Evolutionary conservation across 805 yeast species (phyloP), one percentile per base, ranked within the genome.

Genomic region (Ogataea angusta): DNA sequence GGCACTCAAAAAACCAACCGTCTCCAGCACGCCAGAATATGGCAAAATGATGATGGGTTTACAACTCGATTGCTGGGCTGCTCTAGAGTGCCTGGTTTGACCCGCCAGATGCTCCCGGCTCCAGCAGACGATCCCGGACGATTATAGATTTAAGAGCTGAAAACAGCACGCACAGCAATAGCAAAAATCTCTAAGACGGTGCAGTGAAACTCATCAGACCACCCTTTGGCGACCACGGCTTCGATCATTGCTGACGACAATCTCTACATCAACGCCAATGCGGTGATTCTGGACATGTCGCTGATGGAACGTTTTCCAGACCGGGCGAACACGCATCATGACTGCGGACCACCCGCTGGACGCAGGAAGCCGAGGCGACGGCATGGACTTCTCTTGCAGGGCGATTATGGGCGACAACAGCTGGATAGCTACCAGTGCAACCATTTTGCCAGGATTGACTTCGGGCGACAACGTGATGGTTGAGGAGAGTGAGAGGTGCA

Each of bases 161-260:
- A 61, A 48, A 52, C 56, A 10, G 74, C 73, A 6, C 66, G 80
- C 30, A 46, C 38, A 18, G 62, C 56, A 13, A n/a, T n/a, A n/a
- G n/a, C n/a, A n/a, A n/a, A n/a, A n/a, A n/a, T n/a, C n/a, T n/a
- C n/a, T n/a, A n/a, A n/a, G n/a, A n/a, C n/a, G n/a, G n/a, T n/a
- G n/a, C n/a, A n/a, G n/a, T n/a, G n/a, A n/a, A n/a, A n/a, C n/a
- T n/a, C n/a, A n/a, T n/a, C n/a, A n/a, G n/a, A n/a, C n/a, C n/a
- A n/a, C n/a, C n/a, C n/a, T n/a, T n/a, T n/a, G n/a, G n/a, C 30
- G 90, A 84, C 57, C 83, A 81, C 53, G 91, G 90, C 0, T 73
- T 67, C 57, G 84, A 83, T 74, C 26, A 58, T 56, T 12, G 48
- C 81, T 13, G 90, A 88, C 2, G 72, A 78, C 42, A 57, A 63